Base-by-base conservation (phyloP, 129 eudicot genomes). In the Tagetes patula region DNA sequence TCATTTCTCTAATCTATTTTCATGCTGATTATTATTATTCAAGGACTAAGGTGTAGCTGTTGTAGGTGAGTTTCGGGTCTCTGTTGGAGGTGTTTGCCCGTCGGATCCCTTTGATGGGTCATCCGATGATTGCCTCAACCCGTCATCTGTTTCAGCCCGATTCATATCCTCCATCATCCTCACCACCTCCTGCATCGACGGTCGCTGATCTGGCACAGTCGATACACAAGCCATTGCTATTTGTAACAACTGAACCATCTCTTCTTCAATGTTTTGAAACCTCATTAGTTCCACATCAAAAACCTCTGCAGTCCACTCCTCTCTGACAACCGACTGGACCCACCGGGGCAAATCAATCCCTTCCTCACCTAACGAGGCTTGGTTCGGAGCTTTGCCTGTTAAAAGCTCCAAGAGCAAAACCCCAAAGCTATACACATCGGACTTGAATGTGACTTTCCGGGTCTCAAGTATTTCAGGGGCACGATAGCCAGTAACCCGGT, bases 1-100 rank as follows among this genome's bases (percentile, higher is more conserved):
- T 40, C 69, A 65, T 34, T 70, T 70, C 76, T 70, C 79, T 78
- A 75, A 79, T 74, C 75, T 70, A 81, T 75, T 71, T 61, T 61
- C 67, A 61, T 61, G 67, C 45, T 30, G 45, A 61, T 61, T 40
- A 64, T 43, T 43, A 20, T 20, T 20, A 20, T 61, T 61, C 63
- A 6, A 27, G 39, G 66, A 9, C 42, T 40, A 64, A 3, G 69
- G 69, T 8, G 69, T 64, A 5, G n/a, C 48, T 8, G 48, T 64
- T 13, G 47, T 1, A 2, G 69, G 69, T 39, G 69, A 38, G 48
- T 64, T 39, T 40, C 48, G 12, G 48, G 69, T 64, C 69, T 64
- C 47, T 0, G 69, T 64, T 14, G 69, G 48, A 64, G 69, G 69
- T 6, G 69, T 64, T 1, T 61, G 67, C 39, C 33, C 69, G 48